Evolutionary conservation across 2,329 filamentous ascomycete species (phyloP), one percentile per base, ranked within the genome.

Genomic region (Apiospora phragmitis): DNA sequence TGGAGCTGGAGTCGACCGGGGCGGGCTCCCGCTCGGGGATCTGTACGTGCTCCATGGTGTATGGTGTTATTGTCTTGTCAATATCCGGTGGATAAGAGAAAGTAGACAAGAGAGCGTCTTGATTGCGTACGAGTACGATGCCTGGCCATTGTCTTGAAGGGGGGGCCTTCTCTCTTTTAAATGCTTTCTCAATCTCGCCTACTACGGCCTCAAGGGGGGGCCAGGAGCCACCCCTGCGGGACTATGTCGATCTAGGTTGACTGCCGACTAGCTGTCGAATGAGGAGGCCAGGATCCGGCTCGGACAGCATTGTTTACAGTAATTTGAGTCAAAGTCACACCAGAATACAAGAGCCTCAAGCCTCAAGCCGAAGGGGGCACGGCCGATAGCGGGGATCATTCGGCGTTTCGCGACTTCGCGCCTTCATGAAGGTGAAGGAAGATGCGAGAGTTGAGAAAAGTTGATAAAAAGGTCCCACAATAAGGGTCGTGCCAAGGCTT

Each of bases 391-490:
- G 67, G 67, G 67, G 67, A 68, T 55, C 18, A 24, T 26, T 68
- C 67, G 67, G 67, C 45, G 45, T 68, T 38, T 68, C 67, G 67
- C 67, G 67, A 51, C 67, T 68, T 68, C 67, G 67, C 67, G 67
- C 43, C 45, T 68, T 68, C 45, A 38, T 24, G 42, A 68, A 38
- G 32, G 16, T 35, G 42, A 26, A 9, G 38, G 29, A 67, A 67
- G 38, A 32, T 42, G 65, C 65, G 65, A 45, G 38, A 67, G n/a
- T 43, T 43, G 65, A 42, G 42, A 45, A 45, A 35, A 67, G 38
- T 18, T 67, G 26, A 59, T 12, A 5, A 29, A 26, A 67, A 67
- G 29, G 51, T 59, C 32, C 55, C 55, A 62, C 55, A 62, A 62
- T 62, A 62, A 38, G 55, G 55, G 55, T 24, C 55, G 8, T 21